phyloP scores from a whole-genome alignment of 768 basidiomycete species.

The Leccinum disarticulatum region DNA sequence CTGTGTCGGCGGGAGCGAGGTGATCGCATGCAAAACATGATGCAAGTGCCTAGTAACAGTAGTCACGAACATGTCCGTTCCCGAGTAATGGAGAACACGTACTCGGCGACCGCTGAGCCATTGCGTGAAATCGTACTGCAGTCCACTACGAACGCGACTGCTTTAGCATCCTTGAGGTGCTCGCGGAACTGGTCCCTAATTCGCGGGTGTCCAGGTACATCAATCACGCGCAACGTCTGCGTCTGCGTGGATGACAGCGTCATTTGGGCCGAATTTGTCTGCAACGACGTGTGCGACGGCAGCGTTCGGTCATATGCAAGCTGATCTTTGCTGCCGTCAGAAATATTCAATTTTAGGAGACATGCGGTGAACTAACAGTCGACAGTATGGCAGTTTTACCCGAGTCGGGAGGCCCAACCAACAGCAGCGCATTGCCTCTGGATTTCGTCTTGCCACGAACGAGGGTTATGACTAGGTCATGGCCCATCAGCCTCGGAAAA shows the following conservation, averaged over 20 bases:
- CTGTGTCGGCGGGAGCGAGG: conserved; percentile 71
- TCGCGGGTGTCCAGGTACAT: conserved; percentile 85
- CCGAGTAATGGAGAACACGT: conserved; percentile 30
- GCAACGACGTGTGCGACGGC: conserved; percentile 76
- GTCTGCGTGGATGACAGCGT: conserved; percentile 41
- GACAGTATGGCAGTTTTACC: conserved; percentile 82
- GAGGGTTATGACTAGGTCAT: conserved; percentile 45
- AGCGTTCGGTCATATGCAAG: conserved; percentile 62
- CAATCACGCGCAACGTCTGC: conserved; percentile 56
- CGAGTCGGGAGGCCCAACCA: conserved; percentile 74
- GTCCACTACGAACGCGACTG: conserved; percentile 77
- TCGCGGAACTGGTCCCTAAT: conserved; percentile 74
- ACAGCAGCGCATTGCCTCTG: conserved; percentile 60
- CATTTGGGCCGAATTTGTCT: conserved; percentile 59
- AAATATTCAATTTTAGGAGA: conserved; percentile 1
- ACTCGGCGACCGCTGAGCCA: conserved; percentile 78
- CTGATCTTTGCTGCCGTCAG: conserved; percentile 38
- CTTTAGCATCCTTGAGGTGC: conserved; percentile 59
- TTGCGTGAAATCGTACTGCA: conserved; percentile 76
- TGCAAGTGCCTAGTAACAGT: conserved; percentile 63
- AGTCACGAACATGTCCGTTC: conserved; percentile 3
- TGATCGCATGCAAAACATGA: conserved; percentile 63
- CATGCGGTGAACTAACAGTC: conserved; percentile 44
- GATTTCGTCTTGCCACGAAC: conserved; percentile 43
- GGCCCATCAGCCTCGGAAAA: conserved; percentile 17